These are phyloP conservation scores for Avena eriantha DNA, from an alignment of 176 grass and related monocot genomes.

Conservation along the genomic window DNA sequence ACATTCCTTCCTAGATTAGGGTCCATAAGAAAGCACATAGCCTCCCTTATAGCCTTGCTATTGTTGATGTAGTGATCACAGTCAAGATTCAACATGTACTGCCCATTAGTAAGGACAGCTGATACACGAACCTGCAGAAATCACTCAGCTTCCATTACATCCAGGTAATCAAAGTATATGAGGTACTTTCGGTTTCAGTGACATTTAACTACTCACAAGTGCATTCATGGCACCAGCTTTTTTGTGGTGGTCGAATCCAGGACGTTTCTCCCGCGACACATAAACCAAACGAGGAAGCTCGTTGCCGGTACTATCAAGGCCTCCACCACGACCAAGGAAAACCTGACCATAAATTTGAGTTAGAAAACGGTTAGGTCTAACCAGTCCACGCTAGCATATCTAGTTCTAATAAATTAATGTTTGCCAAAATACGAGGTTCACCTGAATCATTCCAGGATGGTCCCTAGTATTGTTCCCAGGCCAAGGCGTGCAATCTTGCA, in stretches of 20 bases:
- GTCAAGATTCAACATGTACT: constrained; percentile 97
- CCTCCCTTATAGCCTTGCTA: constrained; percentile 89
- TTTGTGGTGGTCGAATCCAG: constrained; percentile 96
- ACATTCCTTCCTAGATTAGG: constrained; percentile 90
- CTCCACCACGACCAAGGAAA: constrained; percentile 98
- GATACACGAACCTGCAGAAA: constrained; percentile 87
- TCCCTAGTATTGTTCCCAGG: constrained; percentile 99
- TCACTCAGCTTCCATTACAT: constrained; percentile 33
- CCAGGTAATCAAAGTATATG: constrained; percentile 36
- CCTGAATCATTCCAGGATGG: constrained; percentile 99
- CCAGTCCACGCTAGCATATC: constrained; percentile 14
- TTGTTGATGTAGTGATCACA: constrained; percentile 99
- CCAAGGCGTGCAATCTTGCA: constrained; percentile 99
- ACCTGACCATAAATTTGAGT: constrained; percentile 58
- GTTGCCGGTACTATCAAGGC: constrained; percentile 86
- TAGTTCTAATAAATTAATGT: constrained; percentile 37
- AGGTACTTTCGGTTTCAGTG: constrained; percentile 26
- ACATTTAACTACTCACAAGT: constrained; percentile 77
- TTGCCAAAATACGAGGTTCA: constrained; percentile 35
- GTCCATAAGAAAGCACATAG: constrained; percentile 99
- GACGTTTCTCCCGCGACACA: constrained; percentile 99
- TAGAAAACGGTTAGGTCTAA: constrained; percentile 3
- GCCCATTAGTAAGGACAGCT: constrained; percentile 98
- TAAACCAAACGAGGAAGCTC: constrained; percentile 97
- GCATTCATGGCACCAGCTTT: constrained; percentile 99